Base-by-base conservation (phyloP, 345 rosid species). In the Crucihimalaya himalaica region DNA sequence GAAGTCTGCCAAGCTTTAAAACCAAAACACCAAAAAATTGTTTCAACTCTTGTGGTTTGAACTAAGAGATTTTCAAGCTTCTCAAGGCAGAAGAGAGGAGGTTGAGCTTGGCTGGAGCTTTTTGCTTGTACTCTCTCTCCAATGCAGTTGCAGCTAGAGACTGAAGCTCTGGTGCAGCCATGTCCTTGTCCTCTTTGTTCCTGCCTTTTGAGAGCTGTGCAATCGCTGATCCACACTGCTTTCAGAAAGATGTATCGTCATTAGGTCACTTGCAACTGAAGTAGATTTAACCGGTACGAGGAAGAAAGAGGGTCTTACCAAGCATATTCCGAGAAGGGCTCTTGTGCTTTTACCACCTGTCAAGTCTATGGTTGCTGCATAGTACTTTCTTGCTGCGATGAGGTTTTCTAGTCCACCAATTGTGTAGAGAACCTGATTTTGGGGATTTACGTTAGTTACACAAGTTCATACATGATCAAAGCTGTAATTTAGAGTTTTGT, bases 281-380 rank as follows among this genome's bases (percentile, higher is more conserved):
- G 69, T 59, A 37, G 59, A 70, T 48, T 59, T 76, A 31, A 78
- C 47, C 0, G 63, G 63, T 37, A 40, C 25, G 47, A 18, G 39
- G 62, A 70, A 42, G 39, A 62, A 43, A 71, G 28, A 55, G 77
- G 50, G 69, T 37, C 89, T 85, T 78, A 96, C 99, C 96, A 90
- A 78, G 84, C 97, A 96, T 61, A 92, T 77, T 66, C 98, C 98
- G 29, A 92, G 78, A 66, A 92, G 88, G 12, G 98, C 95, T 86
- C 96, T 86, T 66, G 85, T 86, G 70, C 89, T 92, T 86, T 86
- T 96, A 76, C 99, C 99, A 16, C 98, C 96, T 0, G 95, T 87
- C 82, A 96, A 81, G 76, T 86, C 91, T 69, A 90, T 80, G 46
- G 98, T 78, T 63, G 97, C 86, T 23, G 98, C 86, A 76, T 90